Conservation (phyloP, 208 protist species). For the Tetramitus jugosus region DNA sequence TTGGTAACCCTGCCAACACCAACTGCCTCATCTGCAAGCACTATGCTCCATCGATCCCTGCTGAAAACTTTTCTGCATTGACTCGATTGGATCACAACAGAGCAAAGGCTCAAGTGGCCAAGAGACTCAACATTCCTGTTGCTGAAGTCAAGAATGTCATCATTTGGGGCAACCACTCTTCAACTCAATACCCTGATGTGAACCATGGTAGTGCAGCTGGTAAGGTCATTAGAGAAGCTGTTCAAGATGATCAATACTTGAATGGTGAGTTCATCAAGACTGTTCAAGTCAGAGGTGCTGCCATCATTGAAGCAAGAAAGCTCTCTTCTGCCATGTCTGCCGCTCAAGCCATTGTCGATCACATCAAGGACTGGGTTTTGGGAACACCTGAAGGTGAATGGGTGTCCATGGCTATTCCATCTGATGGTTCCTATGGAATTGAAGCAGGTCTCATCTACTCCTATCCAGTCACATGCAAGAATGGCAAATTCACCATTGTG, state of each 20-base stretch:
- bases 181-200: constrained; percentile 80
- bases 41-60: constrained; percentile 47
- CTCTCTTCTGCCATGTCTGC: constrained; percentile 82
- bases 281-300: constrained; percentile 78
- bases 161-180: constrained; percentile 94
- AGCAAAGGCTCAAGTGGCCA: constrained; percentile 63
- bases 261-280: constrained; percentile 61
- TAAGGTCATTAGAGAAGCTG: constrained; percentile 42
- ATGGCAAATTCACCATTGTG: constrained; percentile 71
- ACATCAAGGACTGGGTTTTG: constrained; percentile 13
- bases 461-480: constrained; percentile 74
- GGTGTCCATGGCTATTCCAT: constrained; percentile 84
- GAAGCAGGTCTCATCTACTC: constrained; percentile 79
- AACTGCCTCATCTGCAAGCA: constrained; percentile 70
- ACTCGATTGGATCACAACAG: constrained; percentile 94
- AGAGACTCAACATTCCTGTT: constrained; percentile 50
- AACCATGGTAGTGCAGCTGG: constrained; percentile 43
- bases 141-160: constrained; percentile 71
- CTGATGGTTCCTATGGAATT: constrained; percentile 77
- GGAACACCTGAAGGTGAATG: constrained; percentile 19
- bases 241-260: constrained; percentile 61
- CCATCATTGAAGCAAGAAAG: constrained; percentile 72
- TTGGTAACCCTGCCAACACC: constrained; percentile 96
- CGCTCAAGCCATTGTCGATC: constrained; percentile 40
- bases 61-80: constrained; percentile 83